These are phyloP conservation scores for Mycena floridula DNA, from an alignment of 768 basidiomycete genomes.

Conservation along the genomic window DNA sequence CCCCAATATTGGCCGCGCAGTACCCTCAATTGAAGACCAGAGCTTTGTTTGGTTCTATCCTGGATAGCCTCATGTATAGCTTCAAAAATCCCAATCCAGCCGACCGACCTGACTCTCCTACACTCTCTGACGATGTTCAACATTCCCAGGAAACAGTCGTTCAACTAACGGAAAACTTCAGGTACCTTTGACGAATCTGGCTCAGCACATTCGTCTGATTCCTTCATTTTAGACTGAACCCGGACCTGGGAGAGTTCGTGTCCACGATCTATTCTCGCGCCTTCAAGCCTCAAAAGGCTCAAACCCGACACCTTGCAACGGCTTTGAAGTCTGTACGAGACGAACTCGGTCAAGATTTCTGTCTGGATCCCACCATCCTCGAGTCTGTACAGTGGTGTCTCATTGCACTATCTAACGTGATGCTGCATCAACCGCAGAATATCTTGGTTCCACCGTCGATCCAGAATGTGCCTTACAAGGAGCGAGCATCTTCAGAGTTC, in stretches of 20 bases:
- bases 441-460: slow-evolving; percentile 22
- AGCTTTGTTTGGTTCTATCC: slow-evolving; percentile 40
- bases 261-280: slow-evolving; percentile 43
- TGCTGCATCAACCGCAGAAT: slow-evolving; percentile 34
- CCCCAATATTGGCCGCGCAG: slow-evolving; percentile 40
- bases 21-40: slow-evolving; percentile 35
- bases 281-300: slow-evolving; percentile 43
- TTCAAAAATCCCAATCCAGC: slow-evolving; percentile 5
- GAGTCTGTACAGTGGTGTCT: slow-evolving; percentile 29
- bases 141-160: slow-evolving; percentile 34
- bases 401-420: slow-evolving; percentile 34
- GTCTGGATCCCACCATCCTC: slow-evolving; percentile 17
- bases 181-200: slow-evolving; percentile 19
- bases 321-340: slow-evolving; percentile 24
- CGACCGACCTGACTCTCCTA: slow-evolving; percentile 11
- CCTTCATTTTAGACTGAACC: slow-evolving; percentile 31
- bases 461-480: slow-evolving; percentile 10
- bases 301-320: slow-evolving; percentile 31
- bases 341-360: slow-evolving; percentile 13
- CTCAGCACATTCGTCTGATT: neutral
- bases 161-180: slow-evolving; percentile 46
- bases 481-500: slow-evolving; percentile 9
- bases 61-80: slow-evolving; percentile 38
- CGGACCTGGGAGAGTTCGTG: slow-evolving; percentile 48
- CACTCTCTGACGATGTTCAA: slow-evolving; percentile 9